phyloP scores from a whole-genome alignment of 345 rosid species.

The Nasturtium officinale region DNA sequence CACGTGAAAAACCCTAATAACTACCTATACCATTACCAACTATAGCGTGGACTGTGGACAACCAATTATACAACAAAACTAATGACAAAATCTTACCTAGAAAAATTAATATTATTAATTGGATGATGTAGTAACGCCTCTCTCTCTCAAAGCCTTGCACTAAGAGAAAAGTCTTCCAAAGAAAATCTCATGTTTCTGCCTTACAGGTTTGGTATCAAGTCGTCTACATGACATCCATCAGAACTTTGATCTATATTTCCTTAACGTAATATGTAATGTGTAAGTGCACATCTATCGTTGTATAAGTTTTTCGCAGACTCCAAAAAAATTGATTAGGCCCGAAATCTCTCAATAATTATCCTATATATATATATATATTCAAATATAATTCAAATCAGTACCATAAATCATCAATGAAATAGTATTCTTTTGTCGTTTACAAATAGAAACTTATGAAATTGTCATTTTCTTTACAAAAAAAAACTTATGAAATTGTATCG shows the following conservation, averaged over 20 bases:
- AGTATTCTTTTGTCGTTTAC: not conserved
- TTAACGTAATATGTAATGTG: not conserved
- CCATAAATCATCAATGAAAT: not conserved
- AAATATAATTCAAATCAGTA: not conserved
- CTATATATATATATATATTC: too few relatives aligned
- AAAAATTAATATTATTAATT: not conserved
- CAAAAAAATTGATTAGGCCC: not conserved
- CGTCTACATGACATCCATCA: not conserved
- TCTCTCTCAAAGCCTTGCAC: conserved; percentile 20
- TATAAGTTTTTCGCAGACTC: not conserved
- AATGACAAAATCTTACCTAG: not conserved
- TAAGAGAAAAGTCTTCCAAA: conserved; percentile 12
- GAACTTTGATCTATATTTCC: not conserved
- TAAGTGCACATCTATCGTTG: not conserved
- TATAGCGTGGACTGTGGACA: not conserved
- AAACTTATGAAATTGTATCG: too few relatives aligned
- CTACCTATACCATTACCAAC: not conserved
- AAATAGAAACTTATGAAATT: not conserved
- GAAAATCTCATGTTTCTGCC: conserved; percentile 18
- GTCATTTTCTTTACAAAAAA: too few relatives aligned
- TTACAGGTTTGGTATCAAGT: not conserved
- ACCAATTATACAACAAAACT: not conserved
- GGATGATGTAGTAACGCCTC: not conserved
- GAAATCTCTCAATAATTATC: not conserved
- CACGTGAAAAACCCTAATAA: not conserved